Evolutionary conservation across 148 eudicot species (phyloP).

Genomic region (Silene latifolia): DNA sequence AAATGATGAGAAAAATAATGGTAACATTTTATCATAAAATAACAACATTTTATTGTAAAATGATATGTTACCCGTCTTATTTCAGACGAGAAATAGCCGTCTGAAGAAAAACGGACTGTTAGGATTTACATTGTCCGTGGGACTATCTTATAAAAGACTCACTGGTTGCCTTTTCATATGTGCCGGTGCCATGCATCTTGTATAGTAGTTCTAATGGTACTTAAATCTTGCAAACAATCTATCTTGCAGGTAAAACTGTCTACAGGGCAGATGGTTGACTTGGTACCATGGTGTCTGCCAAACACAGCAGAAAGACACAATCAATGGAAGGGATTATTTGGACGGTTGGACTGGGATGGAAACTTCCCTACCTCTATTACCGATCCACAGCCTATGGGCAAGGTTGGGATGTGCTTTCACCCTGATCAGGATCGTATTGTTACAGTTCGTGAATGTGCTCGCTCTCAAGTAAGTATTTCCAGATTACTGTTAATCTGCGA

Average conservation of each 20-base stretch:
- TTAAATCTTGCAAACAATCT: background rate
- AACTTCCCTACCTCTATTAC: slow-evolving; percentile 94
- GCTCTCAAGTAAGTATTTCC: slow-evolving; percentile 67
- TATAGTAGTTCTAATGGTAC: background rate
- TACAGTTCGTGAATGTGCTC: slow-evolving; percentile 95
- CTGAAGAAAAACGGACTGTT: too few species aligned
- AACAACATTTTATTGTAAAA: too few species aligned
- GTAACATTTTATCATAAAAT: too few species aligned
- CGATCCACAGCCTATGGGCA: slow-evolving; percentile 98
- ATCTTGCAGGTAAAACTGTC: slow-evolving; percentile 66
- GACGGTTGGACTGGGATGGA: slow-evolving; percentile 98
- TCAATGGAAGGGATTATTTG: slow-evolving; percentile 95
- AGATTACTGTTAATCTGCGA: background rate
- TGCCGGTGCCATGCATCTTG: background rate
- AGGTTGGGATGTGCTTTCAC: slow-evolving; percentile 99
- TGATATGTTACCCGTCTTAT: too few species aligned
- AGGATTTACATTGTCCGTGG: too few species aligned
- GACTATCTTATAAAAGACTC: background rate
- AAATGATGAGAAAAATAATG: too few species aligned
- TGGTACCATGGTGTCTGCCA: slow-evolving; percentile 97
- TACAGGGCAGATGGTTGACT: slow-evolving; percentile 81
- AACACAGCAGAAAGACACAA: slow-evolving; percentile 97
- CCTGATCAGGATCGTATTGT: slow-evolving; percentile 94
- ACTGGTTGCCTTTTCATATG: background rate
- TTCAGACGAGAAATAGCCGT: too few species aligned